Percentiles rank a stretch among this genome's conserved stretches.
Conservation (phyloP, 2,329 filamentous ascomycete genomes). For the Curvularia sp. region DNA sequence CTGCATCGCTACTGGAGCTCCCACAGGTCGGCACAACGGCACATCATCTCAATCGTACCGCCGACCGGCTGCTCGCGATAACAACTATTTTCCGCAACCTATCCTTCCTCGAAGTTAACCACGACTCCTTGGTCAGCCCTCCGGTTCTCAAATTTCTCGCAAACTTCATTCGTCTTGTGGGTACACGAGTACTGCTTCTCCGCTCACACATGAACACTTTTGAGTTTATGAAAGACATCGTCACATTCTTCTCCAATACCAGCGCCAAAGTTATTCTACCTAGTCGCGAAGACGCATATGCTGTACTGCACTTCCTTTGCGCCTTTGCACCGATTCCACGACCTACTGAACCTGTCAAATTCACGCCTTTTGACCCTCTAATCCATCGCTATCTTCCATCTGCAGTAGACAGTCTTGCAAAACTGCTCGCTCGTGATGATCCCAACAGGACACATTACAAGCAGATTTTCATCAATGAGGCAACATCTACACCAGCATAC, state of each 20-base stretch:
- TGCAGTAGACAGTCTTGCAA: slow-evolving; percentile 88
- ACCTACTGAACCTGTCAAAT: slow-evolving; percentile 70
- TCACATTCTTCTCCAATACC: slow-evolving; percentile 89
- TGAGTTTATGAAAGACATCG: slow-evolving; percentile 96
- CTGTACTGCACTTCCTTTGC: slow-evolving; percentile 85
- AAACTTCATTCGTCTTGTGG: slow-evolving; percentile 82
- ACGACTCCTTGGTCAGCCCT: slow-evolving; percentile 75
- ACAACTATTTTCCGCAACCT: slow-evolving; percentile 92
- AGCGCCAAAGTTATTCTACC: slow-evolving; percentile 81
- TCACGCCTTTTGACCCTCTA: slow-evolving; percentile 79
- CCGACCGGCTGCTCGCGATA: slow-evolving; percentile 86
- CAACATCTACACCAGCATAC: slow-evolving; percentile 67
- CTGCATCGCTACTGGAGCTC: slow-evolving; percentile 73
- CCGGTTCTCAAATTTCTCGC: slow-evolving; percentile 83
- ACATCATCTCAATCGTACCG: slow-evolving; percentile 84
- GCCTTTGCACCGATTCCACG: slow-evolving; percentile 84
- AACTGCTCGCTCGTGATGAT: slow-evolving; percentile 89
- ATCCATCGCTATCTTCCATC: slow-evolving; percentile 88
- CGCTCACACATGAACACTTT: slow-evolving; percentile 83
- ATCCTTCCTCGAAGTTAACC: slow-evolving; percentile 84
- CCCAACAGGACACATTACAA: slow-evolving; percentile 88
- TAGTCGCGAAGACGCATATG: slow-evolving; percentile 84
- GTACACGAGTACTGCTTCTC: slow-evolving; percentile 86
- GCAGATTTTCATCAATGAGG: slow-evolving; percentile 78
- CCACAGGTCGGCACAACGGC: slow-evolving; percentile 76